Percentiles rank a stretch among this genome's conserved stretches.
Evolutionary conservation across 176 grass and related monocot species (phyloP).

Genomic region (Musa acuminata): DNA sequence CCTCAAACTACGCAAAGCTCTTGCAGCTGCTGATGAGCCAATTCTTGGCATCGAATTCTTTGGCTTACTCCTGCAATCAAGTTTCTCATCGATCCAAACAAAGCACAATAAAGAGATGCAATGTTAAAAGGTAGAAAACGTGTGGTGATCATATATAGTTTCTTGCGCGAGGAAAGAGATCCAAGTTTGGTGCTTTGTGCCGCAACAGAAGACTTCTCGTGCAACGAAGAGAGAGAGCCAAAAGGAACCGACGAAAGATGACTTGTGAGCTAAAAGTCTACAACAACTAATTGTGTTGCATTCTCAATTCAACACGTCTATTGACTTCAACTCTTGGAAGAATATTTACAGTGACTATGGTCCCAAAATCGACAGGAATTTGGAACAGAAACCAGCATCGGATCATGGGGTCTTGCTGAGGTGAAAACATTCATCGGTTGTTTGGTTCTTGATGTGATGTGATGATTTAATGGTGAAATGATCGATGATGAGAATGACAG

Average conservation of each 20-base stretch:
- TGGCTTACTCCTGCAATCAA: too few relatives aligned
- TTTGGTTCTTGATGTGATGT: not conserved
- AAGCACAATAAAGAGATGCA: too few relatives aligned
- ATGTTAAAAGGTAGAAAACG: not conserved
- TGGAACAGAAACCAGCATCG: not conserved
- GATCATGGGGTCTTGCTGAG: not conserved
- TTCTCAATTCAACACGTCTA: not conserved
- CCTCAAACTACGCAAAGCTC: not conserved
- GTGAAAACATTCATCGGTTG: slow-evolving; percentile 22
- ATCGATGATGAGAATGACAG: not conserved
- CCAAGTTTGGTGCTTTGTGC: slow-evolving; percentile 15
- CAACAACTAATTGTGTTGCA: slow-evolving; percentile 12
- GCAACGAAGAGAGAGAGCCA: not conserved
- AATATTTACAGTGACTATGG: slow-evolving; percentile 10
- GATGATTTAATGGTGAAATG: not conserved
- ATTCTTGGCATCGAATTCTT: too few relatives aligned
- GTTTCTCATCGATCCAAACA: too few relatives aligned
- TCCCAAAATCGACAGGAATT: not conserved
- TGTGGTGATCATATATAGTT: not conserved
- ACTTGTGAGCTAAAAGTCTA: slow-evolving; percentile 5
- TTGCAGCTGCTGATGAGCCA: not conserved
- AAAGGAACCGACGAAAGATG: slow-evolving; percentile 1
- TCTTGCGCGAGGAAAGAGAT: slow-evolving; percentile 8
- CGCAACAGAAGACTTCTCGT: not conserved
- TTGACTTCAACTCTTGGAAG: slow-evolving; percentile 14